Evolutionary conservation across 108 stramenopile species (phyloP).

Genomic region (Cyclostephanos invisitatus): DNA sequence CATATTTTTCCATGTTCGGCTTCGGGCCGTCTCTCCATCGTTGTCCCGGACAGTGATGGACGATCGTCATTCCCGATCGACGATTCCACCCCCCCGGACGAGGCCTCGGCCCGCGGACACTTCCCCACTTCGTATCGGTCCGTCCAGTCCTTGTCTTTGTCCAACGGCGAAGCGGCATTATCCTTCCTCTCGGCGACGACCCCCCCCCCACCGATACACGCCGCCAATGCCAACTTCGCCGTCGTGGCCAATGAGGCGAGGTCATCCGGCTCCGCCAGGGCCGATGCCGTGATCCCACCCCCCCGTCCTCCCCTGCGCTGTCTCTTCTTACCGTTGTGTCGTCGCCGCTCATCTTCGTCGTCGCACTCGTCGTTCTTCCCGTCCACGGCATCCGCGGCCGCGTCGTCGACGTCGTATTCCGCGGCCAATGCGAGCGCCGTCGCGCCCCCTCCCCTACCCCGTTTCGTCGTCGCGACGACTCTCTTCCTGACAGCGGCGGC

Average conservation of each 20-base stretch:
- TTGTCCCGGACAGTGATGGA: too few species aligned
- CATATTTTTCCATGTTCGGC: too few species aligned
- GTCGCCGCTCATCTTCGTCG: background rate
- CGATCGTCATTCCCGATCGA: too few species aligned
- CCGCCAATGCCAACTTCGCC: constrained; percentile 4
- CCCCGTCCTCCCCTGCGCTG: background rate
- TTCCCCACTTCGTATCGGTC: too few species aligned
- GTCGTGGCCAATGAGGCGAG: background rate
- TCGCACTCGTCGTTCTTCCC: background rate
- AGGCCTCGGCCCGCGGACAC: too few species aligned
- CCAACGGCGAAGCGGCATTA: background rate
- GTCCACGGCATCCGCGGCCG: background rate
- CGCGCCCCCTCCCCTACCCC: background rate
- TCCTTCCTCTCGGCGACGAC: background rate
- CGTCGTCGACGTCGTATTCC: background rate
- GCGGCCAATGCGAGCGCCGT: constrained; percentile 4
- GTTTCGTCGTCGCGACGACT: background rate
- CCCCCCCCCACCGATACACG: background rate
- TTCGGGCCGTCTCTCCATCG: too few species aligned
- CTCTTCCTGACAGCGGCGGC: background rate
- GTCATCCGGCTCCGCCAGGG: constrained; percentile 8
- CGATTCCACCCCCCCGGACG: too few species aligned
- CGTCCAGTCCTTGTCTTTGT: background rate
- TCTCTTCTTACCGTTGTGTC: background rate
- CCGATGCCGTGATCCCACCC: constrained; percentile 3